phyloP scores from a whole-genome alignment of 2,329 filamentous ascomycete species.

The Arachnopeziza araneosa region DNA sequence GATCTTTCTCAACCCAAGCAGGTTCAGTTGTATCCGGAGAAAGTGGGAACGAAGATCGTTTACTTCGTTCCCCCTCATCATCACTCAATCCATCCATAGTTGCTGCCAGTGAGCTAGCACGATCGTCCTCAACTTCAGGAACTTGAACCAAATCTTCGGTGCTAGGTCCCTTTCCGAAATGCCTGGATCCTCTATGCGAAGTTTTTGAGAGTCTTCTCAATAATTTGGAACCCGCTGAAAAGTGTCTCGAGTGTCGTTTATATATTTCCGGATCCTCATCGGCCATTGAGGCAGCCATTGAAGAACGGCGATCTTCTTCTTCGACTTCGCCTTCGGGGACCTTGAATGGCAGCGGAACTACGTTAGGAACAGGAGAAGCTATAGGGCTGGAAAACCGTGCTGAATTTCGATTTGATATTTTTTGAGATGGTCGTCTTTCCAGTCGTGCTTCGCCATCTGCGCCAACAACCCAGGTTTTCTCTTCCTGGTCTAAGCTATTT shows the following conservation, averaged over 20 bases:
- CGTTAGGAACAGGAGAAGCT: slow-evolving; percentile 41
- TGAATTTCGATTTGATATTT: slow-evolving; percentile 24
- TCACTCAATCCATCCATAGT: slow-evolving; percentile 49
- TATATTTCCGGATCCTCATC: slow-evolving; percentile 55
- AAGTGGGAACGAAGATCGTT: slow-evolving; percentile 20
- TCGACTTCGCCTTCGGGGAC: slow-evolving; percentile 45
- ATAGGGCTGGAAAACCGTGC: neutral
- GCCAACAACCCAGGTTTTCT: slow-evolving; percentile 28
- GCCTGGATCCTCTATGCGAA: slow-evolving; percentile 23
- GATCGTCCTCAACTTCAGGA: slow-evolving; percentile 30
- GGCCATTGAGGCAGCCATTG: slow-evolving; percentile 66
- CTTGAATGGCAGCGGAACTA: slow-evolving; percentile 62
- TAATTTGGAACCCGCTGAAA: slow-evolving; percentile 43
- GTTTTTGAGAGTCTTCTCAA: slow-evolving; percentile 21
- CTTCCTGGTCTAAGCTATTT: slow-evolving; percentile 26
- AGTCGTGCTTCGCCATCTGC: slow-evolving; percentile 30
- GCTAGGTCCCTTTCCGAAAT: slow-evolving; percentile 20
- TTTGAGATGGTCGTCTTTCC: slow-evolving; percentile 24
- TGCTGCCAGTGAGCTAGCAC: slow-evolving; percentile 49
- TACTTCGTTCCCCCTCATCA: slow-evolving; percentile 29
- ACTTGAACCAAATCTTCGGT: slow-evolving; percentile 42
- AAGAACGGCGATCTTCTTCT: slow-evolving; percentile 51
- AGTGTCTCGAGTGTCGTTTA: slow-evolving; percentile 43
- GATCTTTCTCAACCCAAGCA: slow-evolving; percentile 5
- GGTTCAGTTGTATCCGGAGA: slow-evolving; percentile 11